Conservation (phyloP, 2,329 filamentous ascomycete genomes). For the Metarhizium humberi region DNA sequence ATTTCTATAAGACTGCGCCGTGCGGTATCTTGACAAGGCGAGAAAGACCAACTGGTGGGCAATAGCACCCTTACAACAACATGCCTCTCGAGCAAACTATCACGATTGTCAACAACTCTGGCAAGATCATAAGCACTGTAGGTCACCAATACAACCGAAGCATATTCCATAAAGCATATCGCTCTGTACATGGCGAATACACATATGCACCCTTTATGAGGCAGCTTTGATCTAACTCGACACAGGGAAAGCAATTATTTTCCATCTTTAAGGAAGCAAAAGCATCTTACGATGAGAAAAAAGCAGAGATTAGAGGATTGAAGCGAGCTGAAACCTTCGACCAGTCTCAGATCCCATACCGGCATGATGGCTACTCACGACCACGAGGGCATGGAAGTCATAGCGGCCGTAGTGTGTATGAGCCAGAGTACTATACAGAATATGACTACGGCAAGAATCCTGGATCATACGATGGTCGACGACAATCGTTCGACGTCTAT, state of each 20-base stretch:
- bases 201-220: neutral
- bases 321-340: conserved; percentile 55
- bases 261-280: conserved; percentile 89
- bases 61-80: neutral
- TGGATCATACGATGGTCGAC: conserved; percentile 25
- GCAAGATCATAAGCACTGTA: conserved; percentile 84
- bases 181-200: neutral
- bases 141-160: conserved; percentile 22
- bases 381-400: conserved; percentile 1
- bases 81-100: conserved; percentile 59
- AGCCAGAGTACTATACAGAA: conserved; percentile 20
- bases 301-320: conserved; percentile 64
- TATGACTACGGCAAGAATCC: conserved; percentile 16
- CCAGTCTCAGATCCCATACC: conserved; percentile 13
- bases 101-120: conserved; percentile 82
- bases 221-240: neutral
- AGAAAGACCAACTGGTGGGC: neutral
- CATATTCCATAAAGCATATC: neutral
- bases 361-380: conserved; percentile 1
- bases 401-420: neutral
- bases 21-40: neutral
- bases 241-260: conserved; percentile 78
- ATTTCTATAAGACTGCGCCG: neutral
- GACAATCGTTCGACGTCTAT: conserved; percentile 17
- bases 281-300: conserved; percentile 78